phyloP scores from a whole-genome alignment of 2,329 filamentous ascomycete species.

The Reticulascus tulasneorum region DNA sequence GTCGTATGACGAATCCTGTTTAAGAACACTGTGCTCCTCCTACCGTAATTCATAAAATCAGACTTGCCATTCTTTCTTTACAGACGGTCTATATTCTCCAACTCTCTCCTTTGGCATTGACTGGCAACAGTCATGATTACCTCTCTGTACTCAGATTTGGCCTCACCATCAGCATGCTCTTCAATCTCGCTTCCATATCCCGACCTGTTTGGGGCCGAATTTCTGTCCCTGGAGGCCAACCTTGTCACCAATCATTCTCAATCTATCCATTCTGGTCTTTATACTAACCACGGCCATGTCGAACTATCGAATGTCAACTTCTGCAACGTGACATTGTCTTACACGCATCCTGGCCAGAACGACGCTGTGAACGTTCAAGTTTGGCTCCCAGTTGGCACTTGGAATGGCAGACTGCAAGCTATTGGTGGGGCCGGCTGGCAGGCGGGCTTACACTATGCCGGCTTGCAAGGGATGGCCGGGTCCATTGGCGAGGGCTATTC shows the following conservation, averaged over 20 bases:
- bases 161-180: too few relatives aligned
- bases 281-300: slow-evolving; percentile 8
- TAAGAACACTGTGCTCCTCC: too few relatives aligned
- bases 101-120: too few relatives aligned
- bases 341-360: slow-evolving; percentile 18
- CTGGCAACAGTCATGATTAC: too few relatives aligned
- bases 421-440: slow-evolving; percentile 25
- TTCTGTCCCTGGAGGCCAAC: slow-evolving; percentile 9
- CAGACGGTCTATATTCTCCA: too few relatives aligned
- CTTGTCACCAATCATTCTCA: slow-evolving; percentile 16
- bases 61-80: too few relatives aligned
- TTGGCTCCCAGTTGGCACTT: slow-evolving; percentile 20
- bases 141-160: too few relatives aligned
- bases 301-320: slow-evolving; percentile 10
- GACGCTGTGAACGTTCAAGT: slow-evolving; percentile 20
- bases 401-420: slow-evolving; percentile 25
- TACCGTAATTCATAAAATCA: too few relatives aligned
- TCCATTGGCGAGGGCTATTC: slow-evolving; percentile 17
- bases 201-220: slow-evolving; percentile 11
- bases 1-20: too few relatives aligned
- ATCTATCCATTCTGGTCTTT: slow-evolving; percentile 1
- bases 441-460: slow-evolving; percentile 15
- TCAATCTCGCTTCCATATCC: too few relatives aligned
- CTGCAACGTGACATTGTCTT: slow-evolving; percentile 23
- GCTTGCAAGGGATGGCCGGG: slow-evolving; percentile 15